A percentile compares a stretch with the other conserved stretches of the same genome.
Evolutionary conservation across 2,329 filamentous ascomycete species (phyloP).

Genomic region (Metarhizium sp.): DNA sequence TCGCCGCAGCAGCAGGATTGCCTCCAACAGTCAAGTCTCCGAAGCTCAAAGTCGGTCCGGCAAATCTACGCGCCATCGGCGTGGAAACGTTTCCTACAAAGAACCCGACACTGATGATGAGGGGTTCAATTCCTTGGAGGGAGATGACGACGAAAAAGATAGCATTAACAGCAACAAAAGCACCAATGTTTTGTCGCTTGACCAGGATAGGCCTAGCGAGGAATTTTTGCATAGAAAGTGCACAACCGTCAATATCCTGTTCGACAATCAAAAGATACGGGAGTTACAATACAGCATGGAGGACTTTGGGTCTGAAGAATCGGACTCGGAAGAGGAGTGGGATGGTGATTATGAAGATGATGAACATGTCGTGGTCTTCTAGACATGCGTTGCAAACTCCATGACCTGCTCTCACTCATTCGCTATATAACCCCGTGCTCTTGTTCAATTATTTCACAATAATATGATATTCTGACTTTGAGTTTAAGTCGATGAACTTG

Average conservation of each 20-base stretch:
- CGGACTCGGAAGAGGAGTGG: constrained; percentile 48
- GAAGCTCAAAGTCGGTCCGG: constrained; percentile 12
- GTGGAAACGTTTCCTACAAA: constrained; percentile 25
- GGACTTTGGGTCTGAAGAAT: constrained; percentile 56
- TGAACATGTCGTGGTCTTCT: constrained; percentile 23
- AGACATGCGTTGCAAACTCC: constrained; percentile 4
- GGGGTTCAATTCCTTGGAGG: constrained; percentile 23
- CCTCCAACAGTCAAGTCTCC: constrained; percentile 16
- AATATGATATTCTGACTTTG: too few relatives aligned
- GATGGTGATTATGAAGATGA: constrained; percentile 46
- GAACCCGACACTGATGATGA: constrained; percentile 38
- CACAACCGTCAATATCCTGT: constrained; percentile 57
- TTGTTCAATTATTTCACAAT: too few relatives aligned
- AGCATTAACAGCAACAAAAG: constrained; percentile 2
- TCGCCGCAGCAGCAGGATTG: constrained; percentile 29
- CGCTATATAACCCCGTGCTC: background rate
- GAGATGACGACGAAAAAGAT: constrained; percentile 4
- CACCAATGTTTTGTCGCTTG: background rate
- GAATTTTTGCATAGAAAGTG: constrained; percentile 58
- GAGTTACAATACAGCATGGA: constrained; percentile 61
- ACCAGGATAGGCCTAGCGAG: background rate
- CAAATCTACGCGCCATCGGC: constrained; percentile 8
- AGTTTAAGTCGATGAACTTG: too few relatives aligned
- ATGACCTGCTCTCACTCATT: background rate
- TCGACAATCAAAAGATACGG: constrained; percentile 66